These are phyloP conservation scores for Penicillium digitatum DNA, from an alignment of 2,329 filamentous ascomycete genomes.

Conservation along the genomic window DNA sequence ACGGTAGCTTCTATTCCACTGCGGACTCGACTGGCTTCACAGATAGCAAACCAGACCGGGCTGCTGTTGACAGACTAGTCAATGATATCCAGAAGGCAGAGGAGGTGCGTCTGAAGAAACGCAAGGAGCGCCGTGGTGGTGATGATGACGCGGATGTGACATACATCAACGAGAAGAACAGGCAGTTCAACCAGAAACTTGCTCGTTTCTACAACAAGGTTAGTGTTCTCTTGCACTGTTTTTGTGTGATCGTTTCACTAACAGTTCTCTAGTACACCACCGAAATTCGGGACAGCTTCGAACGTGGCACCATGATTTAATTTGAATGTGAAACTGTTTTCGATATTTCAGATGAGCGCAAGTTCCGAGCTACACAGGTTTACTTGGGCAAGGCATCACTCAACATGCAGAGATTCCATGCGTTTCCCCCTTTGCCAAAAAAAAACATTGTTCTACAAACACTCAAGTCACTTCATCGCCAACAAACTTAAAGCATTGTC, in stretches of 20 bases:
- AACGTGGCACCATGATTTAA: constrained; percentile 93
- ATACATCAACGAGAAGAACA: constrained; percentile 99
- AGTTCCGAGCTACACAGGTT: constrained; percentile 2
- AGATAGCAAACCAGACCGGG: constrained; percentile 81
- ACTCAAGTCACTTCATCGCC: background rate
- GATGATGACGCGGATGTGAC: constrained; percentile 90
- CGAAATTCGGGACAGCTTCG: constrained; percentile 95
- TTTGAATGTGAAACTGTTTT: constrained; percentile 17
- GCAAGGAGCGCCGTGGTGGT: constrained; percentile 72
- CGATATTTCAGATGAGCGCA: constrained; percentile 21
- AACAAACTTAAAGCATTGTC: constrained; percentile 66
- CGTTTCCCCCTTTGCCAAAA: background rate
- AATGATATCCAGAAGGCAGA: constrained; percentile 83
- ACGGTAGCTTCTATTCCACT: constrained; percentile 86
- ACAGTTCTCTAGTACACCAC: constrained; percentile 65
- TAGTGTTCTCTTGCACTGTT: constrained; percentile 22
- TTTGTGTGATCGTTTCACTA: constrained; percentile 11
- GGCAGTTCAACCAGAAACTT: constrained; percentile 99
- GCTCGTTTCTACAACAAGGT: constrained; percentile 91
- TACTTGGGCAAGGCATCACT: constrained; percentile 1
- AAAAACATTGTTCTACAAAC: constrained; percentile 2
- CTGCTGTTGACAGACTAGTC: constrained; percentile 82
- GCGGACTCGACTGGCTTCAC: constrained; percentile 76
- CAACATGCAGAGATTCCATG: constrained; percentile 3
- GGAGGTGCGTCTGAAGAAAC: constrained; percentile 78